Conservation (phyloP, 2,329 filamentous ascomycete genomes). For the Diaporthe helianthi region DNA sequence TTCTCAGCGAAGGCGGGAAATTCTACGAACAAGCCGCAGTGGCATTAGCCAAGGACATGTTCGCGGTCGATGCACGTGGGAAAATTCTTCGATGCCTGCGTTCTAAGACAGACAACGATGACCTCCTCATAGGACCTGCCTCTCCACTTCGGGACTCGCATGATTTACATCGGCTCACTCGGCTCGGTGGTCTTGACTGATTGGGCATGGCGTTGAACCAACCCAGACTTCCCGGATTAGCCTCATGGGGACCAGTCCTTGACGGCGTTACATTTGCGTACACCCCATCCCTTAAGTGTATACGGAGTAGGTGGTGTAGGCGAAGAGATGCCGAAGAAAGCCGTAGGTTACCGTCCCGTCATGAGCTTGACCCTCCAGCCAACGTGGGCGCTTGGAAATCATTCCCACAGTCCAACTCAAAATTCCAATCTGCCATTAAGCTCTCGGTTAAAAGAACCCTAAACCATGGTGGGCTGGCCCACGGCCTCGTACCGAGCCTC, state of each 20-base stretch:
- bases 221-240: background rate
- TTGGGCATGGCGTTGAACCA: background rate
- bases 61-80: no score
- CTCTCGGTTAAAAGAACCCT: background rate
- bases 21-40: no score
- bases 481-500: background rate
- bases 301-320: background rate
- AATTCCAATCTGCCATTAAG: background rate
- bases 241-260: background rate
- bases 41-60: no score
- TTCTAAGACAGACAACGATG: background rate
- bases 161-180: background rate
- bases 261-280: background rate
- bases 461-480: background rate
- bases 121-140: background rate
- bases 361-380: background rate
- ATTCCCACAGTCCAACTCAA: background rate
- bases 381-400: constrained; percentile 20
- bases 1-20: no score
- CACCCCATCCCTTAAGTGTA: background rate
- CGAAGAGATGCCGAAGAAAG: background rate
- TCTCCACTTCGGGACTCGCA: background rate
- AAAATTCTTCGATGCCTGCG: no score
- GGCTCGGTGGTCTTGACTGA: background rate
- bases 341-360: background rate